Evolutionary conservation across 495 filamentous ascomycete species (phyloP).

Genomic region (Rusavskia elegans): DNA sequence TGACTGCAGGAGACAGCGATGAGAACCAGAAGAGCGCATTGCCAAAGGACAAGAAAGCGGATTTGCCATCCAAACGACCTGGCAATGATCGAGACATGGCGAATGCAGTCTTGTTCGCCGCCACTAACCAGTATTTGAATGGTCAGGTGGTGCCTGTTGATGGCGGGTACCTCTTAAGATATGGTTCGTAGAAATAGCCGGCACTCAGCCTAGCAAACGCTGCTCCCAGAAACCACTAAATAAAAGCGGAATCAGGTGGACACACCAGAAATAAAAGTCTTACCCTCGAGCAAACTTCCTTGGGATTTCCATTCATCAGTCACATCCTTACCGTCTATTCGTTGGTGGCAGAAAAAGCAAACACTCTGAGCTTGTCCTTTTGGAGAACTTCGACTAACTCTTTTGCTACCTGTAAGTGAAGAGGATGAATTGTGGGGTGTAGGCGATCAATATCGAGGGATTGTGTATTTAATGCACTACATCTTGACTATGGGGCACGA

Average conservation of each 20-base stretch:
- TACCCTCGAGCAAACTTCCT: neutral
- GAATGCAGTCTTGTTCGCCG: conserved; percentile 43
- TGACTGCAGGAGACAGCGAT: conserved; percentile 32
- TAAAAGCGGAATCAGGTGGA: neutral
- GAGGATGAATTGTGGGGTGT: too few species aligned
- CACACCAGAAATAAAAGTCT: neutral
- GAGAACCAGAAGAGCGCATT: conserved; percentile 50
- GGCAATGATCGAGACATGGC: conserved; percentile 67
- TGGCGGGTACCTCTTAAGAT: conserved; percentile 37
- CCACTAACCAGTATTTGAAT: conserved; percentile 55
- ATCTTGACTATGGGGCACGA: too few species aligned
- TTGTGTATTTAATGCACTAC: too few species aligned
- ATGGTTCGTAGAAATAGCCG: conserved; percentile 1
- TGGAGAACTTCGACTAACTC: too few species aligned
- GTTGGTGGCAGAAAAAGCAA: too few species aligned
- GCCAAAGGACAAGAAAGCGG: conserved; percentile 40
- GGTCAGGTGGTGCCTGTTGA: conserved; percentile 53
- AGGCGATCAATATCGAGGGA: too few species aligned
- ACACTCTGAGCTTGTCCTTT: too few species aligned
- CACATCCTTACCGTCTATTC: neutral
- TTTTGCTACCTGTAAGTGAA: too few species aligned
- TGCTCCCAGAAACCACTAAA: too few species aligned
- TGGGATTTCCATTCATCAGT: neutral
- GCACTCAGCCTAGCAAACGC: neutral
- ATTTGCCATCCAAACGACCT: conserved; percentile 40